A percentile compares a stretch with the other conserved stretches of the same genome.
phyloP scores from a whole-genome alignment of 2,329 filamentous ascomycete species.

The Anthostomella pinea region DNA sequence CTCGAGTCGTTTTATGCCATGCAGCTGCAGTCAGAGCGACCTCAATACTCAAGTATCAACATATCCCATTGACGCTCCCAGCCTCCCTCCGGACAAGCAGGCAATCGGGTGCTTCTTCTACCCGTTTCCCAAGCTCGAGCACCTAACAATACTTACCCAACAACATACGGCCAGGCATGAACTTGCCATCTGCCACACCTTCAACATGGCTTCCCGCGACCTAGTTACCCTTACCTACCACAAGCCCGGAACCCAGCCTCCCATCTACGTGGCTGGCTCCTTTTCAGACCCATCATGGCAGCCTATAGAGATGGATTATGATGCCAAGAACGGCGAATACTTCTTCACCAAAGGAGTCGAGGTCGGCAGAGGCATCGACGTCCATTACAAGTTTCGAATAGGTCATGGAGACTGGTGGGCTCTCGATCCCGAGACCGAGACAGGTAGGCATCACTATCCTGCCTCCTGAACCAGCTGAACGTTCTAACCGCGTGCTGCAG shows the following conservation, averaged over 20 bases:
- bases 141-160: no score
- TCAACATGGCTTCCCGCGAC: constrained; percentile 34
- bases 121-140: no score
- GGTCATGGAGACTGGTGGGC: constrained; percentile 69
- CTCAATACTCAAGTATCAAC: no score
- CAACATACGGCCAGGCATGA: no score
- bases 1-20: no score
- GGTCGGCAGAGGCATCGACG: constrained; percentile 53
- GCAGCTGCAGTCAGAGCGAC: no score
- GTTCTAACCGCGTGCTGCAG: constrained; percentile 20
- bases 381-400: constrained; percentile 74
- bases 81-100: no score
- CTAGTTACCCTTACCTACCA: constrained; percentile 59
- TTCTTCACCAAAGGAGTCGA: constrained; percentile 57
- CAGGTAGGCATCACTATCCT: constrained; percentile 41
- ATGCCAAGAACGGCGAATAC: constrained; percentile 50
- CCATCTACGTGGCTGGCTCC: constrained; percentile 68
- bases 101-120: no score
- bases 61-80: no score
- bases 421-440: constrained; percentile 60
- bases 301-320: constrained; percentile 66
- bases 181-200: no score
- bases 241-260: constrained; percentile 58
- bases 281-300: constrained; percentile 68
- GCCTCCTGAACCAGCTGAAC: constrained; percentile 1